Percentiles rank a stretch among this genome's conserved stretches.
These are phyloP conservation scores for Fistulinella staudtii DNA, from an alignment of 1,284 basidiomycete species.

Conservation along the genomic window DNA sequence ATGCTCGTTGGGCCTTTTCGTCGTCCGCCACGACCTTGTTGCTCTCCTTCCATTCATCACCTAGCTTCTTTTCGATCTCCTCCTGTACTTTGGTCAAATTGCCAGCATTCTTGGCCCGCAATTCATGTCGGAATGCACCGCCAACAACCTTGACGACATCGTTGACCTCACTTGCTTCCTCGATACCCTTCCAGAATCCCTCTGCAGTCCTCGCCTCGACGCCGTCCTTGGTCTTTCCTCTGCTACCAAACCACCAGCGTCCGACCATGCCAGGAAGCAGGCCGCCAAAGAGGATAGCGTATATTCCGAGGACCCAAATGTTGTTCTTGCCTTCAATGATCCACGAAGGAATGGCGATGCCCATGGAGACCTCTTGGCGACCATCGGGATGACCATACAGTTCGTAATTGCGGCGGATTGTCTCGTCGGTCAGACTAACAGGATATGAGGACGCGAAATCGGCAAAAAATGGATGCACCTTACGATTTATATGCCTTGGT, in stretches of 20 bases:
- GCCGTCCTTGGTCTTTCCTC: conserved; percentile 90
- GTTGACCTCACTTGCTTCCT: conserved; percentile 74
- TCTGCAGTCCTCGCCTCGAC: conserved; percentile 83
- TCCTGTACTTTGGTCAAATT: conserved; percentile 60
- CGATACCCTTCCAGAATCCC: conserved; percentile 83
- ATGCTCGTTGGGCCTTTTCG: conserved; percentile 44
- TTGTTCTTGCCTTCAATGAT: conserved; percentile 92
- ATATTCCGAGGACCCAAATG: conserved; percentile 85
- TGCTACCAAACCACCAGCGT: conserved; percentile 97
- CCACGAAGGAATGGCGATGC: conserved; percentile 95
- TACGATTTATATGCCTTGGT: conserved; percentile 99
- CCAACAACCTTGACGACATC: conserved; percentile 77
- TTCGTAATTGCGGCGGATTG: conserved; percentile 88
- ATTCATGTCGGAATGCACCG: conserved; percentile 69
- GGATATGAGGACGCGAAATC: not conserved
- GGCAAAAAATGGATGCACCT: conserved; percentile 23
- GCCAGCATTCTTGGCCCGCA: conserved; percentile 31
- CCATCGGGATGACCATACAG: conserved; percentile 96
- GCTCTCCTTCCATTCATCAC: conserved; percentile 51
- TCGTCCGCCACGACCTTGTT: conserved; percentile 38
- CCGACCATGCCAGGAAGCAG: conserved; percentile 76
- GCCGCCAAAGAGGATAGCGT: conserved; percentile 86
- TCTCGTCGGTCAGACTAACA: conserved; percentile 84
- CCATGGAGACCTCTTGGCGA: conserved; percentile 91
- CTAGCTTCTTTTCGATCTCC: conserved; percentile 47